A percentile compares a stretch with the other conserved stretches of the same genome.
Conservation (phyloP, 805 yeast genomes). For the Candida dajiaensis region DNA sequence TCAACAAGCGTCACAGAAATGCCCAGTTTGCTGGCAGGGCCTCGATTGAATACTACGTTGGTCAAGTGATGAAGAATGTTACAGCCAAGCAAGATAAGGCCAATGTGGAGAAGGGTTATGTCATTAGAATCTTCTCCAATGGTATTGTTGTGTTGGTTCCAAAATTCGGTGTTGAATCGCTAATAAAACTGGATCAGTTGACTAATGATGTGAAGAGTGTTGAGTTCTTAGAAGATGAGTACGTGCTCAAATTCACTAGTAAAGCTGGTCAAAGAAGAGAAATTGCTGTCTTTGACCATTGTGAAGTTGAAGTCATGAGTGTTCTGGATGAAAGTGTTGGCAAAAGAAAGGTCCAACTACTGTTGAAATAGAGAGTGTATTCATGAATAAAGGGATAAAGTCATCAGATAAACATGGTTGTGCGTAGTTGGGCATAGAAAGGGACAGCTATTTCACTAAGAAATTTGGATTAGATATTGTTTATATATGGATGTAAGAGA, state of each 20-base stretch:
- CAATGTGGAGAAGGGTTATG: constrained; percentile 73
- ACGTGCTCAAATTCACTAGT: constrained; percentile 54
- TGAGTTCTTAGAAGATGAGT: constrained; percentile 71
- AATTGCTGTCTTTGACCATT: constrained; percentile 76
- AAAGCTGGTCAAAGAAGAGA: constrained; percentile 40
- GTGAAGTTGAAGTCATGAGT: constrained; percentile 76
- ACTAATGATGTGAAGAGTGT: constrained; percentile 59
- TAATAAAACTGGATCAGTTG: constrained; percentile 74
- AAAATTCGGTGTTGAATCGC: constrained; percentile 91
- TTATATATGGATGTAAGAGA: no score
- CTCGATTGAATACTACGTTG: constrained; percentile 94
- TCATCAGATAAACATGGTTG: not conserved
- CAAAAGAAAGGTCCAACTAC: constrained; percentile 82
- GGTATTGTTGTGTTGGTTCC: constrained; percentile 96
- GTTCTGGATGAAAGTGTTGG: constrained; percentile 83
- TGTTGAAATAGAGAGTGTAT: constrained; percentile 37
- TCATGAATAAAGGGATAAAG: not conserved
- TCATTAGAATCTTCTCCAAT: constrained; percentile 86
- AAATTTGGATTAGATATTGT: no score
- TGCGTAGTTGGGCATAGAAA: no score
- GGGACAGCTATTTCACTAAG: no score
- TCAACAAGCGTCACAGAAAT: constrained; percentile 90
- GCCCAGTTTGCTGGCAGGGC: constrained; percentile 99
- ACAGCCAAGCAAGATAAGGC: constrained; percentile 42
- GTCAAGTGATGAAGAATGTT: constrained; percentile 84